phyloP scores from a whole-genome alignment of 306 rosid species.

The Pueraria montana region DNA sequence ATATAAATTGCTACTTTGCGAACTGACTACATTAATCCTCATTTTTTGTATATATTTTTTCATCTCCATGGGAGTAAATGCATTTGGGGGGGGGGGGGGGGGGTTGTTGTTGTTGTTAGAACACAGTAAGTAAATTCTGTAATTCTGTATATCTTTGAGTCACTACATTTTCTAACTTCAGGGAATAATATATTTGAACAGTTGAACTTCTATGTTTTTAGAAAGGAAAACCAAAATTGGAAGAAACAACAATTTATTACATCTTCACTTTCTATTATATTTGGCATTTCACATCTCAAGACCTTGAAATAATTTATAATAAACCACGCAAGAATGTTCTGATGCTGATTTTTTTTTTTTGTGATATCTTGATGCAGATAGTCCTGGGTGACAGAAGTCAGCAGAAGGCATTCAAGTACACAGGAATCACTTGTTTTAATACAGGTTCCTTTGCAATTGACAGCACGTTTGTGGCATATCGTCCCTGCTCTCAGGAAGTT shows the following conservation, averaged over 20 bases:
- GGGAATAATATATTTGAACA: constrained; percentile 2
- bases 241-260: not conserved
- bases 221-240: constrained; percentile 8
- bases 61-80: not conserved
- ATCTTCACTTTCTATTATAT: constrained; percentile 15
- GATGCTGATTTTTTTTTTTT: constrained; percentile 22
- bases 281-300: constrained; percentile 28
- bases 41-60: not conserved
- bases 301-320: constrained; percentile 11
- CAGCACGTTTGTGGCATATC: constrained; percentile 82
- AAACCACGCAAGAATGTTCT: constrained; percentile 39
- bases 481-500: constrained; percentile 89
- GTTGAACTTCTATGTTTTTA: not conserved
- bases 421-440: constrained; percentile 91
- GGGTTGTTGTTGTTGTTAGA: not conserved
- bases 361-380: constrained; percentile 68
- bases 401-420: constrained; percentile 92
- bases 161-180: not conserved
- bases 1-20: constrained; percentile 11
- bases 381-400: constrained; percentile 84
- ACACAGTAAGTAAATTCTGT: not conserved
- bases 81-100: no score
- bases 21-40: not conserved
- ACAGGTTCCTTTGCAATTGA: constrained; percentile 91
- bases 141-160: not conserved